Evolutionary conservation across 2,329 filamentous ascomycete genomes (phyloP).

Genomic region (Fusarium equiseti): DNA sequence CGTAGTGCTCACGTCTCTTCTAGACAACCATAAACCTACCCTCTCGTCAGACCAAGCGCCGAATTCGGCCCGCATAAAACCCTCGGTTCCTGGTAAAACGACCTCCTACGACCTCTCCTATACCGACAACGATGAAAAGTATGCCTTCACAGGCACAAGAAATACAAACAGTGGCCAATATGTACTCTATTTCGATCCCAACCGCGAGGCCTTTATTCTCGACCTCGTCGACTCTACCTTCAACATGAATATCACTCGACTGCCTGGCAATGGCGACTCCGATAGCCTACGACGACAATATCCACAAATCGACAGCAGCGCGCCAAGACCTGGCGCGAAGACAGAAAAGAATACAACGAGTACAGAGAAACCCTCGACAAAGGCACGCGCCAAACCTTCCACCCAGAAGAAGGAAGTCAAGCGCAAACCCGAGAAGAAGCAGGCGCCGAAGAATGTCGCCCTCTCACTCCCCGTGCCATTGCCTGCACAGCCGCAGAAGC

Average conservation of each 20-base stretch:
- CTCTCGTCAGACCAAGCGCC: constrained; percentile 63
- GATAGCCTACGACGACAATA: constrained; percentile 75
- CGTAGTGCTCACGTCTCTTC: constrained; percentile 15
- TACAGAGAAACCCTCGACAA: constrained; percentile 43
- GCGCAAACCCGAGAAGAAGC: constrained; percentile 53
- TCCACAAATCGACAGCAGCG: constrained; percentile 67
- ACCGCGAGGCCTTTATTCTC: constrained; percentile 80
- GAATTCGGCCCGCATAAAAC: constrained; percentile 64
- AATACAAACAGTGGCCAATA: constrained; percentile 68
- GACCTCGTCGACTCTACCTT: constrained; percentile 86
- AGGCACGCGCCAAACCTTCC: constrained; percentile 43
- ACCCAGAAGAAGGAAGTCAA: constrained; percentile 49
- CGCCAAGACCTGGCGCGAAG: constrained; percentile 31
- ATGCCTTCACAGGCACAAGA: constrained; percentile 71
- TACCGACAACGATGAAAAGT: constrained; percentile 66
- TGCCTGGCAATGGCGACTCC: constrained; percentile 73
- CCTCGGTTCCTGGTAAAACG: constrained; percentile 61
- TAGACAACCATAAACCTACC: constrained; percentile 73
- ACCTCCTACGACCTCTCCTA: constrained; percentile 68
- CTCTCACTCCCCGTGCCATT: constrained; percentile 54
- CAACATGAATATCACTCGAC: constrained; percentile 84
- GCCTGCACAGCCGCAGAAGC: constrained; percentile 35
- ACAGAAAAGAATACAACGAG: constrained; percentile 20
- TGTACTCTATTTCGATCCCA: constrained; percentile 80
- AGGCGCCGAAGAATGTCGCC: constrained; percentile 51